phyloP scores from a whole-genome alignment of 805 yeast genomes.

The Candida krabiensis region DNA sequence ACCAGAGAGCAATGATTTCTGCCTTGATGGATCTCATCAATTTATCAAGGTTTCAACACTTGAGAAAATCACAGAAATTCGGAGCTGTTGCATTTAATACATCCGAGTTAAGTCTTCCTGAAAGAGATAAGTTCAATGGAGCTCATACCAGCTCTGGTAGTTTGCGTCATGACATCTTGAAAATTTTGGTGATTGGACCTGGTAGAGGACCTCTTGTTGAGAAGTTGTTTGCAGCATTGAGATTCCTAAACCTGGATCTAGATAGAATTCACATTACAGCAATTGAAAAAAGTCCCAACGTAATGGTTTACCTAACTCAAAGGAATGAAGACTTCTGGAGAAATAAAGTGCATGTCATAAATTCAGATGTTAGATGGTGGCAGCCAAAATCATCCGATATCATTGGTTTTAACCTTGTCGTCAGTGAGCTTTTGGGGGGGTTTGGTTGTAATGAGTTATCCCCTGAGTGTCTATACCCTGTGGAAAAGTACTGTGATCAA shows the following conservation, averaged over 20 bases:
- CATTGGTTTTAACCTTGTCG: slow-evolving; percentile 52
- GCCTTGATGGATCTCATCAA: slow-evolving; percentile 45
- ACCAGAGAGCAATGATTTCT: slow-evolving; percentile 59
- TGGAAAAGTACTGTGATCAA: slow-evolving; percentile 42
- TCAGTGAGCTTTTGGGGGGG: slow-evolving; percentile 85
- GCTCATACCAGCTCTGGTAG: not conserved
- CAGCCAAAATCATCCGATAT: slow-evolving; percentile 19
- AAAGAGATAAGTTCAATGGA: not conserved
- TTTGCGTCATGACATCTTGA: slow-evolving; percentile 17
- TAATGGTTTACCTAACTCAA: slow-evolving; percentile 48
- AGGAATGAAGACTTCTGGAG: slow-evolving; percentile 57
- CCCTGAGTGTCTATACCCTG: slow-evolving; percentile 70
- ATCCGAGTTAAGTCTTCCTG: slow-evolving; percentile 18
- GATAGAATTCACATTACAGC: slow-evolving; percentile 45
- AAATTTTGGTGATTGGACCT: slow-evolving; percentile 74
- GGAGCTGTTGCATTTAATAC: slow-evolving; percentile 22
- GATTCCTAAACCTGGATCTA: slow-evolving; percentile 28
- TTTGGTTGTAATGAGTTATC: slow-evolving; percentile 90
- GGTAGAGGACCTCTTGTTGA: slow-evolving; percentile 85
- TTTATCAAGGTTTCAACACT: slow-evolving; percentile 19
- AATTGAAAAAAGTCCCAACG: slow-evolving; percentile 71
- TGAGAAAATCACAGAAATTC: slow-evolving; percentile 15
- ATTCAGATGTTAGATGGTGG: slow-evolving; percentile 62
- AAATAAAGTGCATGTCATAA: slow-evolving; percentile 47
- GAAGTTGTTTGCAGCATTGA: slow-evolving; percentile 44